These are phyloP conservation scores for Secale cereale DNA, from an alignment of 176 grass and related monocot species.

Conservation along the genomic window DNA sequence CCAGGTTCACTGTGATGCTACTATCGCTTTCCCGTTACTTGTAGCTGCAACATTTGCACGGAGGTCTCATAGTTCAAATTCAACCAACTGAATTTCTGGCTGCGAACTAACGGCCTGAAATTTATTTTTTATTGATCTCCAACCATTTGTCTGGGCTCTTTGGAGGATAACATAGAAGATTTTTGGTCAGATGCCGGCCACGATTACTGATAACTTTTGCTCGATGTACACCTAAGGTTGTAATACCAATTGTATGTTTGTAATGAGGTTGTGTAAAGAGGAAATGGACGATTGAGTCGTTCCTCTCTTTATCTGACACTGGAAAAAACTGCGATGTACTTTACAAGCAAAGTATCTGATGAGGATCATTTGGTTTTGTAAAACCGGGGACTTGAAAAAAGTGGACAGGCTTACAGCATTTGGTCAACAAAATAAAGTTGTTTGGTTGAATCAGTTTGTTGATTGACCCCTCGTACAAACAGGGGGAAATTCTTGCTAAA, in stretches of 20 bases:
- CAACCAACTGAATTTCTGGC: neutral
- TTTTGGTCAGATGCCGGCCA: neutral
- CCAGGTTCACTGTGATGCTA: conserved; percentile 92
- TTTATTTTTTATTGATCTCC: neutral
- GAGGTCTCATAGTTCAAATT: conserved; percentile 31
- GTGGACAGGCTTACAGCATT: neutral
- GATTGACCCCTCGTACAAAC: neutral
- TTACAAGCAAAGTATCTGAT: neutral
- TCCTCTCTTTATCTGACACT: neutral
- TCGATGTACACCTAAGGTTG: conserved; percentile 1
- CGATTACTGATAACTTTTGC: neutral
- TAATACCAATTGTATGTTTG: neutral
- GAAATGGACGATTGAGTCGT: neutral
- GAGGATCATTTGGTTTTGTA: neutral
- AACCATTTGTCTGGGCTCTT: neutral
- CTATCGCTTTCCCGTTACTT: conserved; percentile 82
- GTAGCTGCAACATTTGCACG: conserved; percentile 83
- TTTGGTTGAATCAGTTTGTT: neutral
- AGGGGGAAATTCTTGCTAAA: neutral
- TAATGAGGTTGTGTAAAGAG: neutral
- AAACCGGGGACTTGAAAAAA: neutral
- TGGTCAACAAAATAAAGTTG: neutral
- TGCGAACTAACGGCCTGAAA: too few relatives aligned
- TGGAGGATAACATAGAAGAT: neutral
- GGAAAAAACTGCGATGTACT: neutral